A percentile compares a stretch with the other conserved stretches of the same genome.
These are phyloP conservation scores for Chalaropsis thielavioides DNA, from an alignment of 2,329 filamentous ascomycete genomes.

Conservation along the genomic window DNA sequence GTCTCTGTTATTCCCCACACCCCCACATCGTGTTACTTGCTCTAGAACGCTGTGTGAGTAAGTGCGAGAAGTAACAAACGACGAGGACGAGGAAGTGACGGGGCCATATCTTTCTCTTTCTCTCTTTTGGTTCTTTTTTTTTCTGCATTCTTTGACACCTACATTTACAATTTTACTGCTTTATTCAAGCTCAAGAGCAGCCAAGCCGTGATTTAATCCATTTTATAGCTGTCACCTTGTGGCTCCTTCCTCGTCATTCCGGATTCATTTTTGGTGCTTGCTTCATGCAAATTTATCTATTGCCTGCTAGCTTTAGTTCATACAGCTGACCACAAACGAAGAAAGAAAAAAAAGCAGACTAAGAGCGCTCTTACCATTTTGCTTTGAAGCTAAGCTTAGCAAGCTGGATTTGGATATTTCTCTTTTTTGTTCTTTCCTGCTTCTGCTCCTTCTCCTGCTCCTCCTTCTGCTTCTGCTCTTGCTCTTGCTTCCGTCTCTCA, in stretches of 20 bases:
- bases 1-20: constrained; percentile 1
- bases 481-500: background rate
- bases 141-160: background rate
- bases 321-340: background rate
- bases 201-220: background rate
- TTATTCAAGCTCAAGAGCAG: background rate
- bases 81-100: background rate
- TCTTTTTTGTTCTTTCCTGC: background rate
- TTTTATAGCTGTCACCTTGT: background rate
- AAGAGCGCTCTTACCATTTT: background rate
- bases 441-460: background rate
- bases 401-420: background rate
- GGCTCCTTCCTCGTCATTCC: background rate
- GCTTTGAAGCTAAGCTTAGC: background rate
- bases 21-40: constrained; percentile 6
- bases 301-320: background rate
- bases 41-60: background rate
- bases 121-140: background rate
- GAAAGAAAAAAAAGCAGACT: background rate
- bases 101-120: background rate
- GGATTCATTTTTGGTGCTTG: background rate
- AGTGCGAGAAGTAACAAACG: background rate
- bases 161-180: background rate
- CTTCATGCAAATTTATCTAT: background rate
- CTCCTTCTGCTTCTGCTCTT: too few species aligned